Evolutionary conservation across 371 early-diverging fungal species (phyloP).

Genomic region (Actinomortierella ambigua): DNA sequence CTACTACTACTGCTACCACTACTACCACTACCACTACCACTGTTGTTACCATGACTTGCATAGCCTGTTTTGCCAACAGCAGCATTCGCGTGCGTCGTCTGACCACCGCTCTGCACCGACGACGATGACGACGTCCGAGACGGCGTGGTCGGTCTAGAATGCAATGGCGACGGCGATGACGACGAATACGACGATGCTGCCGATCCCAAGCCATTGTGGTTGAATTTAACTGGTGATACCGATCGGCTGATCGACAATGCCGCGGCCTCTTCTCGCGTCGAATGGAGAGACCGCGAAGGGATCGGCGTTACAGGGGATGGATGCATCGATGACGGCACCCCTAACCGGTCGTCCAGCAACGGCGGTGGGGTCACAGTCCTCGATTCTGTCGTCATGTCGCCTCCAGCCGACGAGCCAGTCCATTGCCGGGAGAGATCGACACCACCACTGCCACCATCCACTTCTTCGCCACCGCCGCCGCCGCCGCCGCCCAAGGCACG

Average conservation of each 20-base stretch:
- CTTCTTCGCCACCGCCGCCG: not conserved
- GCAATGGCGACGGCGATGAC: conserved; percentile 10
- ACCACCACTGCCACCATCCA: not conserved
- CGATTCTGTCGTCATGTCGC: conserved; percentile 12
- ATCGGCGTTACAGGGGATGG: conserved; percentile 14
- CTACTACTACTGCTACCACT: too few species aligned
- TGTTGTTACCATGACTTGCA: too few species aligned
- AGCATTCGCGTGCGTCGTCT: too few species aligned
- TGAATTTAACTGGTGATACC: too few species aligned
- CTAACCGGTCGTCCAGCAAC: not conserved
- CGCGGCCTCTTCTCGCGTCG: too few species aligned
- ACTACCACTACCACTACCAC: too few species aligned
- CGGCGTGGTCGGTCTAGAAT: conserved; percentile 12
- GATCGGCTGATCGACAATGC: too few species aligned
- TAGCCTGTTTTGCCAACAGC: too few species aligned
- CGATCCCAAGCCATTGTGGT: conserved; percentile 6
- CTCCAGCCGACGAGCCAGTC: too few species aligned
- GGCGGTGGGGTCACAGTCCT: conserved; percentile 26
- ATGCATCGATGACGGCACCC: not conserved
- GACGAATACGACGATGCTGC: conserved; percentile 35
- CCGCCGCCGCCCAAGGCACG: not conserved
- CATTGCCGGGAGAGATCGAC: too few species aligned
- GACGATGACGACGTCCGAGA: conserved; percentile 42
- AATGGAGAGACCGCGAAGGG: not conserved
- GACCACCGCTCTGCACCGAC: conserved; percentile 17